Percentiles rank a stretch among this genome's conserved stretches.
Evolutionary conservation across 148 eudicot species (phyloP).

Genomic region (Fagopyrum esculentum): DNA sequence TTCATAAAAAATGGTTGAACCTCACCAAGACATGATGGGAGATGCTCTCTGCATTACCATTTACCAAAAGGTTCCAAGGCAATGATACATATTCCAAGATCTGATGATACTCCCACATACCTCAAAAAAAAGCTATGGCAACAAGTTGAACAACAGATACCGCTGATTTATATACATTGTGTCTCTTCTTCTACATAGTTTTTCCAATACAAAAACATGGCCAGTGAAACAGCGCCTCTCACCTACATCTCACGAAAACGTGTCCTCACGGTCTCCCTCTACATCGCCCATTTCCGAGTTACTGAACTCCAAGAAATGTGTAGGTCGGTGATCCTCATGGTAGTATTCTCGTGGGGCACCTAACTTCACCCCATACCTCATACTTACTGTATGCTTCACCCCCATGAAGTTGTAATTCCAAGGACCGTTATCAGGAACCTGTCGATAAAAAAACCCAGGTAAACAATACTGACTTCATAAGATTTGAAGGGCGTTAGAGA

Average conservation of each 20-base stretch:
- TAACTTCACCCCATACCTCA: constrained; percentile 85
- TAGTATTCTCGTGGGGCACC: constrained; percentile 89
- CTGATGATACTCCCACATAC: no score
- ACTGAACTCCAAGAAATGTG: constrained; percentile 89
- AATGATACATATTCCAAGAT: no score
- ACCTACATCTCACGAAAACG: constrained; percentile 32
- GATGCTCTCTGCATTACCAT: no score
- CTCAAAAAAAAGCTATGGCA: no score
- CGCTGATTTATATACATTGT: no score
- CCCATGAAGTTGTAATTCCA: constrained; percentile 99
- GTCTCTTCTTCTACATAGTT: no score
- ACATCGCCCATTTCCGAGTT: constrained; percentile 82
- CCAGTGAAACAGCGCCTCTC: no score
- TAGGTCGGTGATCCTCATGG: constrained; percentile 90
- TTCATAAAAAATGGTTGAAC: no score
- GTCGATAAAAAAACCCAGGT: background rate
- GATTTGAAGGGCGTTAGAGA: background rate
- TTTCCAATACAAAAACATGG: no score
- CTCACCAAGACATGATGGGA: no score
- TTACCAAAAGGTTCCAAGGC: no score
- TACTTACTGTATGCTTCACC: constrained; percentile 72
- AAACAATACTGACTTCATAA: background rate
- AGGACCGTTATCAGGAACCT: constrained; percentile 90
- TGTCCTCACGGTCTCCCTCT: constrained; percentile 90
- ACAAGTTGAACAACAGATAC: no score